phyloP scores from a whole-genome alignment of 257 asterid genomes.

The Jacaranda copaia region DNA sequence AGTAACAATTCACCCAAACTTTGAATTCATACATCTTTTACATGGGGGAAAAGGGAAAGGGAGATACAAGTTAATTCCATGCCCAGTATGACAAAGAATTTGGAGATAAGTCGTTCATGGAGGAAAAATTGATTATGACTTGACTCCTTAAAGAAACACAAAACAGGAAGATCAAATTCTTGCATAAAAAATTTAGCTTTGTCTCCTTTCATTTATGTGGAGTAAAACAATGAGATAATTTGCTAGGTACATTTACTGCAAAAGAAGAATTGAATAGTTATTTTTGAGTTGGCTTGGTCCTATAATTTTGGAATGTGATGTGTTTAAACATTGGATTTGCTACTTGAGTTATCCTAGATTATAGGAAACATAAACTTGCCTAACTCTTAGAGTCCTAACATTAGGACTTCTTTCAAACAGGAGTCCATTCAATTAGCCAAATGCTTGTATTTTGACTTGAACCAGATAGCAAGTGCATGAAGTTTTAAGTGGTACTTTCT shows the following conservation, averaged over 20 bases:
- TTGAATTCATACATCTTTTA: too few relatives aligned
- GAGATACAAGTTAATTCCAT: background rate
- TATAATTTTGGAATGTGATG: background rate
- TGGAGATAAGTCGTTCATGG: constrained; percentile 1
- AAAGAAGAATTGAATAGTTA: constrained; percentile 1
- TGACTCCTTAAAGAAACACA: background rate
- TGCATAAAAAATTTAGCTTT: background rate
- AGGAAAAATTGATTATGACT: background rate
- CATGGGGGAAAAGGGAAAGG: too few relatives aligned
- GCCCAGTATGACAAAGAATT: constrained; percentile 6
- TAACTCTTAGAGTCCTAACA: background rate
- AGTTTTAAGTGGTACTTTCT: constrained; percentile 2
- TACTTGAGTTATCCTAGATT: background rate
- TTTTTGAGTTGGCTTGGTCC: background rate
- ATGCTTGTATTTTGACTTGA: background rate
- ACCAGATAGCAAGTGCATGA: background rate
- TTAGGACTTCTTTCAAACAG: background rate
- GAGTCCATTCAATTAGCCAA: background rate
- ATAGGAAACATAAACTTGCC: background rate
- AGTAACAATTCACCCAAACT: too few relatives aligned
- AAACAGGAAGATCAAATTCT: background rate
- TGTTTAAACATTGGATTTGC: background rate
- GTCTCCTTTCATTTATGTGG: constrained; percentile 4
- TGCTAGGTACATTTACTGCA: background rate
- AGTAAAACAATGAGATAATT: background rate